phyloP scores from a whole-genome alignment of 352 stramenopile genomes.

The Phytophthora hybrid region DNA sequence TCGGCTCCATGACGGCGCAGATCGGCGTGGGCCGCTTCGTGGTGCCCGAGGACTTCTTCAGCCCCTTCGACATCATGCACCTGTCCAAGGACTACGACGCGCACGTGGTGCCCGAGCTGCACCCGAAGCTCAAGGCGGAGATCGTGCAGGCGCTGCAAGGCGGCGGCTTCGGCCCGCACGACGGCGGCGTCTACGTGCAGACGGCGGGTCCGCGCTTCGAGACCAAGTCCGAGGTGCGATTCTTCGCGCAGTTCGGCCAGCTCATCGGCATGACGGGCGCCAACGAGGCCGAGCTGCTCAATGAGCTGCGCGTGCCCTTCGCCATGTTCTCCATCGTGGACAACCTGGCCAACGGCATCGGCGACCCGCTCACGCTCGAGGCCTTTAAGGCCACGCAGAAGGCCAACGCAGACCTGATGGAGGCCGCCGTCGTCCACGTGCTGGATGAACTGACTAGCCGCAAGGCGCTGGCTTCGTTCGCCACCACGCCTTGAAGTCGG shows the following conservation, averaged over 20 bases:
- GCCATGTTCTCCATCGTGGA: slow-evolving; percentile 91
- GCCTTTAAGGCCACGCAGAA: slow-evolving; percentile 86
- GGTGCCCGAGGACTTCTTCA: slow-evolving; percentile 91
- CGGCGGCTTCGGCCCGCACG: slow-evolving; percentile 59
- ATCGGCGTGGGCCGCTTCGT: slow-evolving; percentile 53
- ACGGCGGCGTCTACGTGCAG: slow-evolving; percentile 90
- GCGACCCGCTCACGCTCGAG: slow-evolving; percentile 79
- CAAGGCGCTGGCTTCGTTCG: slow-evolving; percentile 45
- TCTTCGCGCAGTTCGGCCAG: slow-evolving; percentile 88
- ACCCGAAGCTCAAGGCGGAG: slow-evolving; percentile 49
- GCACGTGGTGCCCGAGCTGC: slow-evolving; percentile 83
- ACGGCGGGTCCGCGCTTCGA: slow-evolving; percentile 88
- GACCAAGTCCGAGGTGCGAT: slow-evolving; percentile 91
- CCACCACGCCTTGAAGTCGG: slow-evolving; percentile 1
- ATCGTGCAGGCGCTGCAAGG: slow-evolving; percentile 59
- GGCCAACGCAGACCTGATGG: slow-evolving; percentile 73
- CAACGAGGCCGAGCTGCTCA: slow-evolving; percentile 88
- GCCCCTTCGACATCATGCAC: slow-evolving; percentile 87
- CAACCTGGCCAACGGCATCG: slow-evolving; percentile 90
- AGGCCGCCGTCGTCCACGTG: slow-evolving; percentile 66
- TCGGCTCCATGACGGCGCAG: slow-evolving; percentile 80
- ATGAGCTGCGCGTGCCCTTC: slow-evolving; percentile 84
- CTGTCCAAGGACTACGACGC: slow-evolving; percentile 85
- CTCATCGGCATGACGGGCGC: slow-evolving; percentile 91
- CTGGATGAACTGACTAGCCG: slow-evolving; percentile 56